Evolutionary conservation across 495 filamentous ascomycete species (phyloP).

Genomic region (Cladorrhinum samala): DNA sequence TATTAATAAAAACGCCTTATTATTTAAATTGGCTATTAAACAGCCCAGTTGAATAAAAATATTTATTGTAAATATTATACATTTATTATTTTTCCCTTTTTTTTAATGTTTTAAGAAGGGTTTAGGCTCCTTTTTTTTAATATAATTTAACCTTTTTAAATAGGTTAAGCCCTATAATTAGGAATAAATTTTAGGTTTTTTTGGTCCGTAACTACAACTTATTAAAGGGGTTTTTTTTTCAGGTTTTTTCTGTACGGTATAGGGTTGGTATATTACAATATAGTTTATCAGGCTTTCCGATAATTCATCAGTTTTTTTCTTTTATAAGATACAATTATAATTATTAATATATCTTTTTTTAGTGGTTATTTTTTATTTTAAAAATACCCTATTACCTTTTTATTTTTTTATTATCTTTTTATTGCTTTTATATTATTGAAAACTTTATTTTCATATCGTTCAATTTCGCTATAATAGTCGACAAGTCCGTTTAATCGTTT

Average conservation of each 20-base stretch:
- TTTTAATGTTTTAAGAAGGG: no score
- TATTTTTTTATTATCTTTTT: neutral
- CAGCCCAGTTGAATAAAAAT: neutral
- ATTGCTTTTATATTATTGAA: neutral
- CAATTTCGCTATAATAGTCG: neutral
- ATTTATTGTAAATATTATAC: neutral
- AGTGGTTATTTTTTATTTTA: neutral
- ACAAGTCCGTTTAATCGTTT: neutral
- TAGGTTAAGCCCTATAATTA: neutral
- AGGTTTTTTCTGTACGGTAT: neutral
- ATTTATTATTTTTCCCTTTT: slow-evolving; percentile 1
- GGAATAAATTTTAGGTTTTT: no score
- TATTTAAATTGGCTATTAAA: neutral
- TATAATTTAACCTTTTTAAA: neutral
- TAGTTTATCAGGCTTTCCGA: neutral
- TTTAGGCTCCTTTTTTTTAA: neutral
- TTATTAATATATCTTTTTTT: no score
- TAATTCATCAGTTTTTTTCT: neutral
- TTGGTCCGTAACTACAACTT: neutral
- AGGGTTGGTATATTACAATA: no score
- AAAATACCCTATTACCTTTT: neutral
- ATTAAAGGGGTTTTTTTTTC: neutral
- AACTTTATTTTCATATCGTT: neutral
- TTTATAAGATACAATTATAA: neutral
- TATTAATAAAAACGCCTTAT: neutral